These are phyloP conservation scores for Suillus cothurnatus DNA, from an alignment of 768 basidiomycete genomes.

Conservation along the genomic window DNA sequence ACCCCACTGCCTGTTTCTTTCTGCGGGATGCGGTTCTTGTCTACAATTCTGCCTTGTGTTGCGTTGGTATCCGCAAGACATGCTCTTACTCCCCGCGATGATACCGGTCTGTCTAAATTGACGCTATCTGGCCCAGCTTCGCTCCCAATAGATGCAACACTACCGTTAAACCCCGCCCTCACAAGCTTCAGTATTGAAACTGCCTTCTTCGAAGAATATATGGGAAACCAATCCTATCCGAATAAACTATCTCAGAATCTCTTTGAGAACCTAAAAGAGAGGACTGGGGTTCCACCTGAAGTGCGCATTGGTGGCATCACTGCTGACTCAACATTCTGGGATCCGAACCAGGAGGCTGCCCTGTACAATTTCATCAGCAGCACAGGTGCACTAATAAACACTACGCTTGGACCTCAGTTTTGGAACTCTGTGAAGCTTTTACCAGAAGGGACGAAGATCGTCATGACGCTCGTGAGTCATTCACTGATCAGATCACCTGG, in stretches of 20 bases:
- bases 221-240: slow-evolving; percentile 47
- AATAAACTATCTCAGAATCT: slow-evolving; percentile 46
- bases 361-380: slow-evolving; percentile 44
- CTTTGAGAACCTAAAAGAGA: slow-evolving; percentile 46
- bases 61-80: slow-evolving; percentile 15
- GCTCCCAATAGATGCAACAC: slow-evolving; percentile 47
- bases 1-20: no score
- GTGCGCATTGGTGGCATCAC: slow-evolving; percentile 57
- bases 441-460: slow-evolving; percentile 49
- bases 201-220: slow-evolving; percentile 52
- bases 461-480: slow-evolving; percentile 43
- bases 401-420: slow-evolving; percentile 52
- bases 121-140: slow-evolving; percentile 43
- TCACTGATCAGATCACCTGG: not conserved
- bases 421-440: slow-evolving; percentile 47
- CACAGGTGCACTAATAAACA: slow-evolving; percentile 50
- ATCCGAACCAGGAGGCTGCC: slow-evolving; percentile 36
- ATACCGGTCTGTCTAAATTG: slow-evolving; percentile 20
- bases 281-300: slow-evolving; percentile 48
- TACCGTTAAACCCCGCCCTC: slow-evolving; percentile 44
- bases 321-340: slow-evolving; percentile 54
- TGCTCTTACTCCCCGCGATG: slow-evolving; percentile 12
- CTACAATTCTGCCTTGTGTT: not conserved
- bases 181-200: slow-evolving; percentile 60
- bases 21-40: no score